Evolutionary conservation across 1,139 yeast genomes (phyloP), one percentile per base, ranked within the genome.

Genomic region (Candida labiduridarum): DNA sequence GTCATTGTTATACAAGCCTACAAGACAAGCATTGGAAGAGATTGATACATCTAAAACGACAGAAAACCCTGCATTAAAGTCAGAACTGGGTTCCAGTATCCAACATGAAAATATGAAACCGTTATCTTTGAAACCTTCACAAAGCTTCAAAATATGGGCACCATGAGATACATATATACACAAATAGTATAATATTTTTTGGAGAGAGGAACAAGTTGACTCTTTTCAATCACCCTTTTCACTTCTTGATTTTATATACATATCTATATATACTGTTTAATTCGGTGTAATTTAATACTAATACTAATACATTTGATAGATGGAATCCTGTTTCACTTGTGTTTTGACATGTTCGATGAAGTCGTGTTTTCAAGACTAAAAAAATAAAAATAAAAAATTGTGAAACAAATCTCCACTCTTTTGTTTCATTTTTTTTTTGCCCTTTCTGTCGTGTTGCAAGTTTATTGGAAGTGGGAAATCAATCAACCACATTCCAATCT

Each of bases 71-170:
- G 5, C 35, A 3, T 9, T 40, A 3, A 38, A 53, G 52, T 62
- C 57, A 14, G 50, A 39, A 14, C 8, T 10, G 12, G 35, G n/a
- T 36, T 30, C 41, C 7, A 15, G 52, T 43, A 31, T 39, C 49
- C 69, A 62, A 16, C 69, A 66, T 34, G 74, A 71, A 18, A 72
- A 71, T 29, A 62, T 80, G 45, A 84, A 85, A 62, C 96, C 96
- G 8, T 76, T 89, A 46, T 88, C 96, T 39, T 73, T 87, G 54
- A 92, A 87, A 58, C 79, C 89, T 14, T 97, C 97, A 2, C 95
- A 88, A 66, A 73, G 85, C 35, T 91, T 89, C 68, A 88, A 92
- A 66, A 87, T 89, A 58, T 91, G 98, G 98, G 88, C 87, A 44
- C 80, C 80, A 35, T 76, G 61, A 58, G 18, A 29, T 19, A 25